These are phyloP conservation scores for Fraxinus greggii DNA, from an alignment of 305 asterid species.

Conservation along the genomic window DNA sequence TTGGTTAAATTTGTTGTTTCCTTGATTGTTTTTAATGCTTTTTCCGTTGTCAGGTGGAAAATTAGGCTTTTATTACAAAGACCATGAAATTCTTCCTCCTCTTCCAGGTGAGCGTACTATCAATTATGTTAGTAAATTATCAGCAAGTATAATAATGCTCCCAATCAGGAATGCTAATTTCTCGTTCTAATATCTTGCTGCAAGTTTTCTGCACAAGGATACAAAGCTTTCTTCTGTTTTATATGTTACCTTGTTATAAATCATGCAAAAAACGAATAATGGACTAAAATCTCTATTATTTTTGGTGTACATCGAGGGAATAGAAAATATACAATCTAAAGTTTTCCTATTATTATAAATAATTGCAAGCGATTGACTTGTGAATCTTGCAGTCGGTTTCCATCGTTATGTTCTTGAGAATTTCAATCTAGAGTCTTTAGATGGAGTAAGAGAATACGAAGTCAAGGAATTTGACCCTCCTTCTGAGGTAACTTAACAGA, in stretches of 20 bases:
- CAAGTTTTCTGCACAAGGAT: neutral
- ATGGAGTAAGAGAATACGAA: slow-evolving; percentile 53
- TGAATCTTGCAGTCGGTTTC: slow-evolving; percentile 53
- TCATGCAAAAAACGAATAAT: neutral
- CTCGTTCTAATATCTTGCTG: neutral
- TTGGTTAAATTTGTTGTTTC: neutral
- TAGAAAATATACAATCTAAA: neutral
- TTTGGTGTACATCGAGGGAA: neutral
- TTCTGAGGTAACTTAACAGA: slow-evolving; percentile 54
- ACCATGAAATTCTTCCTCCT: slow-evolving; percentile 81
- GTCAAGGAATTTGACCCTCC: slow-evolving; percentile 64
- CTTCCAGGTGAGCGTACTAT: slow-evolving; percentile 55
- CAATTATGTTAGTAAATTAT: slow-evolving; percentile 4
- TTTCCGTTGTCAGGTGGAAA: slow-evolving; percentile 57
- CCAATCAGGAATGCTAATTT: neutral
- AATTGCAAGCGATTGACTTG: slow-evolving; percentile 13
- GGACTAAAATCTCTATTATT: neutral
- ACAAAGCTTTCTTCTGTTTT: neutral
- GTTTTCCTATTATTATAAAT: neutral
- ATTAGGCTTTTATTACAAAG: slow-evolving; percentile 83
- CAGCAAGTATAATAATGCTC: neutral
- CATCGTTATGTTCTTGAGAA: slow-evolving; percentile 64
- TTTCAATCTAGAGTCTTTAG: slow-evolving; percentile 49
- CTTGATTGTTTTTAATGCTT: slow-evolving; percentile 16
- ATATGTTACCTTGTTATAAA: neutral